phyloP scores from a whole-genome alignment of 2,329 filamentous ascomycete species.

The Xylaria sp. region DNA sequence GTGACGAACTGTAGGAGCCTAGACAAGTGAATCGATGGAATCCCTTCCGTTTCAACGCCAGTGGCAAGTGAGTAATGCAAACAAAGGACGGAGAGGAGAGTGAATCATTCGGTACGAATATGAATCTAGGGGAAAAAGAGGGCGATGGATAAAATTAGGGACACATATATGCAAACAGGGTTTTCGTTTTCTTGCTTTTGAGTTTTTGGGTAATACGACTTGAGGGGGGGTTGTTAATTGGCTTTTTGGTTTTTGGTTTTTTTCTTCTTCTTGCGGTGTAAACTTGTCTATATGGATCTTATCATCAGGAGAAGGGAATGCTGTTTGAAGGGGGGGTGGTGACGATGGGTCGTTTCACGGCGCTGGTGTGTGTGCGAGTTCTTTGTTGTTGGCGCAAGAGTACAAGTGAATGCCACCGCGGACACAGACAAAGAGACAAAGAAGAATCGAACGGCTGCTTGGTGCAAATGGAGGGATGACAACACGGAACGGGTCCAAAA shows the following conservation, averaged over 20 bases:
- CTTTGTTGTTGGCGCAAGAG: constrained; percentile 55
- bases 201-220: constrained; percentile 39
- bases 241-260: constrained; percentile 4
- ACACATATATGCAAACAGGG: constrained; percentile 29
- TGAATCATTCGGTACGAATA: constrained; percentile 37
- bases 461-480: constrained; percentile 38
- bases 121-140: constrained; percentile 31
- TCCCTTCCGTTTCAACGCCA: constrained; percentile 43
- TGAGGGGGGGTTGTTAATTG: constrained; percentile 7
- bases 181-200: constrained; percentile 16
- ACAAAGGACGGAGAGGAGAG: constrained; percentile 44
- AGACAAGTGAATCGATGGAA: constrained; percentile 42
- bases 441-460: constrained; percentile 28
- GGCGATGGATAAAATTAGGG: constrained; percentile 36
- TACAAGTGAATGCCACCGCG: constrained; percentile 65
- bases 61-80: constrained; percentile 47
- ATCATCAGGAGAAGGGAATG: constrained; percentile 21
- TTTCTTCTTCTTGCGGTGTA: constrained; percentile 2
- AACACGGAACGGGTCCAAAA: constrained; percentile 29
- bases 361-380: constrained; percentile 23
- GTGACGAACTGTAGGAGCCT: constrained; percentile 46
- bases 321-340: constrained; percentile 11
- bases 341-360: constrained; percentile 39
- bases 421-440: constrained; percentile 41
- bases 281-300: constrained; percentile 34